Percentiles rank a stretch among this genome's conserved stretches.
These are phyloP conservation scores for Lepidium africanum DNA, from an alignment of 345 rosid species.

Conservation along the genomic window DNA sequence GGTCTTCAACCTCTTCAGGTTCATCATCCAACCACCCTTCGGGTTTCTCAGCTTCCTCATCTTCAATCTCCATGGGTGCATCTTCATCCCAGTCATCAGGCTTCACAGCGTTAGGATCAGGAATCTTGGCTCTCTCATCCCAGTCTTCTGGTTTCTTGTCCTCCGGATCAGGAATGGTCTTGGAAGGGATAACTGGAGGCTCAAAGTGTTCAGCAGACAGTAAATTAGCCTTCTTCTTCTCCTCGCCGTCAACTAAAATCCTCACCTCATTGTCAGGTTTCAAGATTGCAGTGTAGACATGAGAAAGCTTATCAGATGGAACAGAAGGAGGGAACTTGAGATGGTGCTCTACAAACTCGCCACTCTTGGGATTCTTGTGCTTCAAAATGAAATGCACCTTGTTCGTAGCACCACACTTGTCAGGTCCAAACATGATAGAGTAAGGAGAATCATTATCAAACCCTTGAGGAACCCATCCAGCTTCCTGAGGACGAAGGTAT, in stretches of 20 bases:
- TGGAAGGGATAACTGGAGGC: conserved; percentile 62
- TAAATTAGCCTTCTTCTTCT: conserved; percentile 61
- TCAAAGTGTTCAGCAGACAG: conserved; percentile 64
- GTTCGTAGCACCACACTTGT: conserved; percentile 76
- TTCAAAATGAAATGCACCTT: conserved; percentile 77
- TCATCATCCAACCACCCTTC: conserved; percentile 83
- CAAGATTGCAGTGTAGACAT: conserved; percentile 72
- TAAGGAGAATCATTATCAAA: conserved; percentile 69
- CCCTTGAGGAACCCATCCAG: conserved; percentile 56
- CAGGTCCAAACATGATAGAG: conserved; percentile 84
- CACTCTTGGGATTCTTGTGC: conserved; percentile 85
- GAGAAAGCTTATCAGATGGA: conserved; percentile 68
- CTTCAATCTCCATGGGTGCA: conserved; percentile 74
- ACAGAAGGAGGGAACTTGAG: conserved; percentile 80
- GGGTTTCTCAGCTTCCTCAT: conserved; percentile 67
- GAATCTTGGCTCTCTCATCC: conserved; percentile 75
- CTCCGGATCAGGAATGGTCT: conserved; percentile 79
- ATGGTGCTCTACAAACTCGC: conserved; percentile 65
- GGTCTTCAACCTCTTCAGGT: conserved; percentile 78
- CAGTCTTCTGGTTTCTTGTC: conserved; percentile 81
- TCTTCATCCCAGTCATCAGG: conserved; percentile 90
- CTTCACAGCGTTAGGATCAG: conserved; percentile 62
- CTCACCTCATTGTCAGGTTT: conserved; percentile 55
- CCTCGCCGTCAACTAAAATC: conserved; percentile 65
- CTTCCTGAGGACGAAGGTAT: conserved; percentile 62